Evolutionary conservation across 2,329 filamentous ascomycete genomes (phyloP).

Genomic region (Pestalotiopsis sp.): DNA sequence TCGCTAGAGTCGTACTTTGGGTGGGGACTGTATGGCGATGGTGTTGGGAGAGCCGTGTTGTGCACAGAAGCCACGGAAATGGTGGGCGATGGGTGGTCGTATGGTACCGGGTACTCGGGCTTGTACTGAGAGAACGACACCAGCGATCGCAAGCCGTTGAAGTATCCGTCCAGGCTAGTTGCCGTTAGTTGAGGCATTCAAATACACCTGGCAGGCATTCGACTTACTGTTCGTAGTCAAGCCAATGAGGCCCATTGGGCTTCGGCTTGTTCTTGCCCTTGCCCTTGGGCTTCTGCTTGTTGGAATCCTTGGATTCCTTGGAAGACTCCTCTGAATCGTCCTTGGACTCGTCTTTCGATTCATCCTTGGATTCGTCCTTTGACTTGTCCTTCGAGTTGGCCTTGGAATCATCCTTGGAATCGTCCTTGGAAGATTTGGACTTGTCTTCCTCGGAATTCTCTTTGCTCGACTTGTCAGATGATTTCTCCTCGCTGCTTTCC

Average conservation of each 20-base stretch:
- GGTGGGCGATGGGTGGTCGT: slow-evolving; percentile 19
- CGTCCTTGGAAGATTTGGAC: slow-evolving; percentile 15
- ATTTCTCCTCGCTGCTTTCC: slow-evolving; percentile 25
- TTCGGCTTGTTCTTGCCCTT: slow-evolving; percentile 4
- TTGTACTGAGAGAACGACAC: slow-evolving; percentile 64
- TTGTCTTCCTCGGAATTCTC: slow-evolving; percentile 10
- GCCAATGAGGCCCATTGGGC: slow-evolving; percentile 36
- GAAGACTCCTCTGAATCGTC: slow-evolving; percentile 25
- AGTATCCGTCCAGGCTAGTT: slow-evolving; percentile 76
- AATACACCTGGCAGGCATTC: neutral
- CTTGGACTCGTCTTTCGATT: slow-evolving; percentile 14
- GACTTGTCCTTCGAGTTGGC: slow-evolving; percentile 9
- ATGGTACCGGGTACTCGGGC: slow-evolving; percentile 69
- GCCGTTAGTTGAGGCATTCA: slow-evolving; percentile 17
- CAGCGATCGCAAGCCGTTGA: slow-evolving; percentile 74
- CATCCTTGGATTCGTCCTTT: neutral
- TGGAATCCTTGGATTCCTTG: neutral
- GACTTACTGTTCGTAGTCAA: slow-evolving; percentile 46
- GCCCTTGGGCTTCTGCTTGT: slow-evolving; percentile 11
- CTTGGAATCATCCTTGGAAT: slow-evolving; percentile 20
- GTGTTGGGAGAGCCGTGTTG: slow-evolving; percentile 44
- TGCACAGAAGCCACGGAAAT: slow-evolving; percentile 26
- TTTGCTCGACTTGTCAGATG: slow-evolving; percentile 21
- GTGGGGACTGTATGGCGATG: slow-evolving; percentile 68
- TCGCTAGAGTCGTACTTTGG: slow-evolving; percentile 61